Percentiles rank a stretch among this genome's conserved stretches.
Conservation (phyloP, 2,329 filamentous ascomycete genomes). For the Cladosporium austrohemisphaericum region DNA sequence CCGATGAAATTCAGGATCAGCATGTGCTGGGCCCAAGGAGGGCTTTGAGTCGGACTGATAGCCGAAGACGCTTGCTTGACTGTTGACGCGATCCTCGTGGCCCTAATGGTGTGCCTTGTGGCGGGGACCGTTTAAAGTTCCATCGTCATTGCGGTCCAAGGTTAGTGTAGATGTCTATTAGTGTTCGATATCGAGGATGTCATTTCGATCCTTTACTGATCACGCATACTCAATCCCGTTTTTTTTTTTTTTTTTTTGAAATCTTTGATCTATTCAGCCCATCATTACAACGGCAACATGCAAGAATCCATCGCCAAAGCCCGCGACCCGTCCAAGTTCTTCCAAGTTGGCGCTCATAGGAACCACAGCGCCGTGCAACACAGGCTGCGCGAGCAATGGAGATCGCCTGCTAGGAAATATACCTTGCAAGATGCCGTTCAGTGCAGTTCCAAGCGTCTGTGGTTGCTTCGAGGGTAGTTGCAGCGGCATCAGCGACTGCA, state of each 20-base stretch:
- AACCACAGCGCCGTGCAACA: conserved; percentile 80
- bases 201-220: too few relatives aligned
- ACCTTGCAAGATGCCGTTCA: conserved; percentile 70
- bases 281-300: conserved; percentile 76
- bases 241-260: background rate
- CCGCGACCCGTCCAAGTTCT: conserved; percentile 75
- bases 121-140: too few relatives aligned
- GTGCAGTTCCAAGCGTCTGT: conserved; percentile 71
- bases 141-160: too few relatives aligned
- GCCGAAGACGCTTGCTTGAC: background rate
- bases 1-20: background rate
- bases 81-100: too few relatives aligned
- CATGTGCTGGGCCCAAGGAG: background rate
- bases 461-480: conserved; percentile 45
- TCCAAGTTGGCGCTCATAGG: conserved; percentile 77
- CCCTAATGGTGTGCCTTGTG: too few relatives aligned
- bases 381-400: conserved; percentile 75
- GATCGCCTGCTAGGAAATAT: conserved; percentile 85
- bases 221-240: too few relatives aligned
- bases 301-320: conserved; percentile 90
- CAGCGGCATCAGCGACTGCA: conserved; percentile 70
- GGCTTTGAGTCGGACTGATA: background rate
- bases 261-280: conserved; percentile 34
- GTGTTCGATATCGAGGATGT: too few relatives aligned
- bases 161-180: too few relatives aligned